Base-by-base conservation (phyloP, 75 land plant genomes). In the Picea glauca region DNA sequence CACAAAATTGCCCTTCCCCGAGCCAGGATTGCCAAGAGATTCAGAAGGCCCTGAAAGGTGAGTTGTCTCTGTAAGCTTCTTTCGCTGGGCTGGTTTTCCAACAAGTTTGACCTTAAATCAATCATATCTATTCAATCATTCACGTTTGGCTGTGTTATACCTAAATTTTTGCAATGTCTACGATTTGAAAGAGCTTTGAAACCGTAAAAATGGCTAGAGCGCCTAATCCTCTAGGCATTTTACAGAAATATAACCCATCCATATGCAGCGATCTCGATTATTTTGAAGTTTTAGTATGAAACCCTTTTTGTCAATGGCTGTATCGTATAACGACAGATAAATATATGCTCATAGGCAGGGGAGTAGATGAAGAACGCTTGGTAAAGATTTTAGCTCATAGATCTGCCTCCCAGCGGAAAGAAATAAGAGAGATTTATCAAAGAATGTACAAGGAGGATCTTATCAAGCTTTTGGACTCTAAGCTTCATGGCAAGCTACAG, bases 351-450 rank as follows among this genome's bases (percentile, higher is more conserved):
- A 60, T 20, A 60, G 62, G 6, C 62, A 60, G n/a, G 62, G 62
- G 62, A 20, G 62, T 60, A 6, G 62, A 60, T 20, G 62, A 60
- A 20, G n/a, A 60, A 60, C 62, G 21, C n/a, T 20, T 60, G 62
- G 0, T 60, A 60, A 17, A 60, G n/a, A 60, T 60, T 4, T 60
- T 60, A 20, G 62, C 62, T 60, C 62, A 60, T 20, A 60, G 62
- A 60, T 60, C 62, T 60, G 18, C 62, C n/a, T 20, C n/a, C n/a
- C n/a, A 60, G 18, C 62, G 62, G 62, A 60, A 20, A 60, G 18
- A 18, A 60, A 60, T 60, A 60, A 60, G 62, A 60, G n/a, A 60
- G n/a, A 60, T n/a, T 60, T 60, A 60, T 60, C 62, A 60, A 60
- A 60, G n/a, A 60, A 17, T 60, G 62, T 60, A 60, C 62, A 60